These are phyloP conservation scores for Plasmodium gaboni DNA, from an alignment of 169 alveolate species.

Conservation along the genomic window DNA sequence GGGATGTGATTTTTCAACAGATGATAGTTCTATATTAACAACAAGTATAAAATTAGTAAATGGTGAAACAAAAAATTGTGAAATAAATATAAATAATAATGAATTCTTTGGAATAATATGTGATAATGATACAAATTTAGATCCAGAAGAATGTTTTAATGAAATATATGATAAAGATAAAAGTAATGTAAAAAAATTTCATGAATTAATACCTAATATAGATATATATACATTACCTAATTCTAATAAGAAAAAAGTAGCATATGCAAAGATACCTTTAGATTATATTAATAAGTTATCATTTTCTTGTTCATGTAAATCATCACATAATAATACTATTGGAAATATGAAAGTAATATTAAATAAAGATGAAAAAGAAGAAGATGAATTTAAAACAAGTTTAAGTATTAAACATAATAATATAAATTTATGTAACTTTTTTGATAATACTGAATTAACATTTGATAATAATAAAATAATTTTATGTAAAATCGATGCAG, in stretches of 20 bases:
- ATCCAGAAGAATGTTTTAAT: conserved; percentile 42
- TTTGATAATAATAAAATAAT: conserved; percentile 11
- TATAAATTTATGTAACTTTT: conserved; percentile 43
- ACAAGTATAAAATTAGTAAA: neutral
- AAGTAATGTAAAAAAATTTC: neutral
- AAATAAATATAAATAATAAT: conserved; percentile 3
- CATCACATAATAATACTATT: neutral
- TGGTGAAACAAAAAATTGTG: conserved; percentile 9
- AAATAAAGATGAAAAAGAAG: conserved; percentile 17
- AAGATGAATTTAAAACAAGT: conserved; percentile 11
- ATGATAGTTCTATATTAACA: conserved; percentile 4
- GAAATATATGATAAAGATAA: conserved; percentile 11
- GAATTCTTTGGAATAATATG: conserved; percentile 51
- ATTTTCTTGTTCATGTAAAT: conserved; percentile 46
- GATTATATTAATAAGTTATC: conserved; percentile 23
- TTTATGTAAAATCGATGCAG: conserved; percentile 50
- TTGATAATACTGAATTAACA: conserved; percentile 15
- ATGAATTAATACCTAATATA: conserved; percentile 39
- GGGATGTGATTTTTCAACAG: conserved; percentile 64
- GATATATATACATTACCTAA: neutral
- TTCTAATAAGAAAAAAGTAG: conserved; percentile 12
- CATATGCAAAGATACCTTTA: conserved; percentile 51
- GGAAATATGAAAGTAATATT: conserved; percentile 31
- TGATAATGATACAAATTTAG: conserved; percentile 4
- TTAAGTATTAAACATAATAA: conserved; percentile 11